Conservation (phyloP, 192 early-diverging fungal genomes). For the Coemansia pectinata region DNA sequence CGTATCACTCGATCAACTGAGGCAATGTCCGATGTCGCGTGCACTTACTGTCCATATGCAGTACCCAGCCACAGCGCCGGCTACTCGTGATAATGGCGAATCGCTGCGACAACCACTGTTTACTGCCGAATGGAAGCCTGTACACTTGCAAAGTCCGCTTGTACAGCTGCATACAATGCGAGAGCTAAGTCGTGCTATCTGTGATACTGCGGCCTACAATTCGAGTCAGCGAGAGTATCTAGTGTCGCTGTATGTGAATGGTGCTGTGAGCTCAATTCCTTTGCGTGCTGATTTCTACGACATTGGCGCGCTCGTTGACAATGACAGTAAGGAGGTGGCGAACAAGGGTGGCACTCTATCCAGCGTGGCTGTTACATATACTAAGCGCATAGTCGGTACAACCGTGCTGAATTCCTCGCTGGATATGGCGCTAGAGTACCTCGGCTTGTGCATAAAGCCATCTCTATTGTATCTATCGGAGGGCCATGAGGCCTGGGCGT, state of each 20-base stretch:
- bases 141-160: conserved; percentile 21
- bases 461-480: conserved; percentile 24
- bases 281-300: conserved; percentile 45
- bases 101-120: background rate
- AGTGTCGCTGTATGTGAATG: conserved; percentile 20
- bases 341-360: background rate
- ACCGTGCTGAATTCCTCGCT: conserved; percentile 17
- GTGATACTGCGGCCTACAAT: conserved; percentile 3
- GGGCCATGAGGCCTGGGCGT: conserved; percentile 29
- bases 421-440: conserved; percentile 23
- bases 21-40: conserved; percentile 28
- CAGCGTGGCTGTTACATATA: background rate
- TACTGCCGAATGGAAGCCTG: conserved; percentile 4
- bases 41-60: background rate
- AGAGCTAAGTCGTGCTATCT: conserved; percentile 26
- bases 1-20: background rate
- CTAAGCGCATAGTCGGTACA: conserved; percentile 7
- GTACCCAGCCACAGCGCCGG: background rate
- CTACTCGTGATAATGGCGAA: background rate
- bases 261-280: conserved; percentile 16
- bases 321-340: background rate
- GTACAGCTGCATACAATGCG: conserved; percentile 26
- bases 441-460: conserved; percentile 35
- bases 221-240: conserved; percentile 13
- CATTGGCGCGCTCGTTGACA: conserved; percentile 35